A percentile compares a stretch with the other conserved stretches of the same genome.
Evolutionary conservation across 768 basidiomycete genomes (phyloP).

Genomic region (Mycena maculata): DNA sequence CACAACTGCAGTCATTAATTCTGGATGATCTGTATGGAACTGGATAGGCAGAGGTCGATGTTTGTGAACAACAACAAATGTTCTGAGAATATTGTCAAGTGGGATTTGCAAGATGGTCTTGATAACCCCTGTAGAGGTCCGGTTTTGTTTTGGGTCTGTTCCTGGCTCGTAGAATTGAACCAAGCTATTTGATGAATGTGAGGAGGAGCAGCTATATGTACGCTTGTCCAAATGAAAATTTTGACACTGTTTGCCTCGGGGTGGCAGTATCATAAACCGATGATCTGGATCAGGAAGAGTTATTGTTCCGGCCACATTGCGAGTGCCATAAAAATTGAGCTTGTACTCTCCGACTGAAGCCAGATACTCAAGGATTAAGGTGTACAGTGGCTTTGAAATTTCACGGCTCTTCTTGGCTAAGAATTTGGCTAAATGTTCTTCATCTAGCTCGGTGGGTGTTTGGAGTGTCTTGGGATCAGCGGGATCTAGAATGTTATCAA

Average conservation of each 20-base stretch:
- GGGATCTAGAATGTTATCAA: conserved; percentile 19
- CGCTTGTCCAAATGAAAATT: conserved; percentile 19
- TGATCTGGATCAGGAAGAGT: conserved; percentile 22
- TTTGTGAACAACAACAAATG: conserved; percentile 12
- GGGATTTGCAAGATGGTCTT: conserved; percentile 6
- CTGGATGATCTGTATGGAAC: conserved; percentile 12
- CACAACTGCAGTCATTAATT: conserved; percentile 11
- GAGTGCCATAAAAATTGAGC: conserved; percentile 18
- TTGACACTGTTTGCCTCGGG: conserved; percentile 9
- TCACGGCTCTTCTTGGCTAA: conserved; percentile 14
- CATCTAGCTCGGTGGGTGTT: conserved; percentile 1
- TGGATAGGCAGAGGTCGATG: conserved; percentile 4
- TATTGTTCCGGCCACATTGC: conserved; percentile 9
- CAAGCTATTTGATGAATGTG: conserved; percentile 3
- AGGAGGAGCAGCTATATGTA: conserved; percentile 17
- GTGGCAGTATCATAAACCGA: conserved; percentile 19
- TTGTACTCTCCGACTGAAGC: conserved; percentile 13
- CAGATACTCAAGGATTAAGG: conserved; percentile 16
- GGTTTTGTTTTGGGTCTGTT: background rate
- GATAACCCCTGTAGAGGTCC: conserved; percentile 24
- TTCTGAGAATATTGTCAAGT: conserved; percentile 15
- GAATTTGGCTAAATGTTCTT: conserved; percentile 3
- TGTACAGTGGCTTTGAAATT: conserved; percentile 8
- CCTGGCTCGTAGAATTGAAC: conserved; percentile 25
- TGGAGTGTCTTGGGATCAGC: background rate